Conservation (phyloP, 2,329 filamentous ascomycete species). For the Cladosporium velox region DNA sequence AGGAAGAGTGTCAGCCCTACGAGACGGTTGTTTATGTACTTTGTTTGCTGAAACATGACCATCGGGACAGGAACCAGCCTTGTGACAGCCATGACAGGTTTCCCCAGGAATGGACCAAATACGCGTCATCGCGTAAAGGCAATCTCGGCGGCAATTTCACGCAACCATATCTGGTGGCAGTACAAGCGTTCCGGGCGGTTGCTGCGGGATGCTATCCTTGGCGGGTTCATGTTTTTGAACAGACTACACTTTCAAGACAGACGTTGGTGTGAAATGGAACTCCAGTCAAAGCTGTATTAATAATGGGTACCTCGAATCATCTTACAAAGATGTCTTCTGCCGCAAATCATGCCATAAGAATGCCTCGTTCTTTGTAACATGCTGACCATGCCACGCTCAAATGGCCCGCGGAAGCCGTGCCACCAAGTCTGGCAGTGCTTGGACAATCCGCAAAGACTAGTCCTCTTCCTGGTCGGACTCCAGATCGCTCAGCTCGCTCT, state of each 20-base stretch:
- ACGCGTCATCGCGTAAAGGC: conserved; percentile 12
- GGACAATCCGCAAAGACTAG: background rate
- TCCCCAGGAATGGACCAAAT: background rate
- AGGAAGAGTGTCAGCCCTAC: conserved; percentile 16
- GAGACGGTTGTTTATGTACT: conserved; percentile 13
- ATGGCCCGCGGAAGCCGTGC: background rate
- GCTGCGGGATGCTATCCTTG: conserved; percentile 18
- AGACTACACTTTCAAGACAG: background rate
- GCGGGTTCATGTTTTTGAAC: background rate
- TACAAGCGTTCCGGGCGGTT: conserved; percentile 15
- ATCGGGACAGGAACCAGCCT: background rate
- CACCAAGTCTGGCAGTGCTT: background rate
- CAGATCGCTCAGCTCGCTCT: conserved; percentile 37
- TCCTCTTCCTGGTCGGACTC: conserved; percentile 36
- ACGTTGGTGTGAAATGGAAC: background rate
- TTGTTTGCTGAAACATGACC: conserved; percentile 10
- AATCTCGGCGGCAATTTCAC: conserved; percentile 5
- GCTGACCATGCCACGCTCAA: background rate
- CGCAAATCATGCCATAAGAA: background rate
- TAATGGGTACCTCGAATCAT: background rate
- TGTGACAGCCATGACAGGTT: background rate
- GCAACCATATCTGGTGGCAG: conserved; percentile 5
- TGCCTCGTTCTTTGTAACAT: background rate
- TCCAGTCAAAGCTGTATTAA: background rate
- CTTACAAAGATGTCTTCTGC: background rate